Percentiles rank a stretch among this genome's conserved stretches.
These are phyloP conservation scores for Phytopythium boreale DNA, from an alignment of 352 stramenopile genomes.

Conservation along the genomic window DNA sequence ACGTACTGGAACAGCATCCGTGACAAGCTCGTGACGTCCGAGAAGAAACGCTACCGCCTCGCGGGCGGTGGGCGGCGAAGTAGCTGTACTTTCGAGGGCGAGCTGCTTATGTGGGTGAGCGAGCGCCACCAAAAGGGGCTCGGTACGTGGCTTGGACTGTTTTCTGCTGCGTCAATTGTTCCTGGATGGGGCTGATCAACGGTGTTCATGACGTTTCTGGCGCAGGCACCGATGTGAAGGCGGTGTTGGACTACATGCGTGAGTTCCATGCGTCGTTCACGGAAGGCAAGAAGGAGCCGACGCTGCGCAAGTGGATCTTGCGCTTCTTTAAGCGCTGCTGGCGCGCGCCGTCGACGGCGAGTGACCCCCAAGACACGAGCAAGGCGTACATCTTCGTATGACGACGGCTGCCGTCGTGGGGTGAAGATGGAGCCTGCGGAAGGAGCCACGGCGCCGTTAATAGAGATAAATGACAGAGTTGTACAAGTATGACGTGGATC, in stretches of 20 bases:
- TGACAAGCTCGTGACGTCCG: conserved; percentile 62
- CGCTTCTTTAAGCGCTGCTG: conserved; percentile 82
- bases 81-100: conserved; percentile 72
- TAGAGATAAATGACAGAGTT: background rate
- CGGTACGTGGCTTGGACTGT: conserved; percentile 5
- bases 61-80: conserved; percentile 59
- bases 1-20: conserved; percentile 79
- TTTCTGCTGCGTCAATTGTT: conserved; percentile 10
- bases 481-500: background rate
- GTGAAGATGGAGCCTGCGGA: background rate
- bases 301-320: conserved; percentile 76
- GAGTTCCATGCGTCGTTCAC: conserved; percentile 65
- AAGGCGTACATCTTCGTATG: conserved; percentile 63
- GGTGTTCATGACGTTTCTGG: background rate
- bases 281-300: conserved; percentile 78
- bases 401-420: background rate
- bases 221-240: conserved; percentile 60
- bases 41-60: conserved; percentile 75
- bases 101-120: conserved; percentile 70
- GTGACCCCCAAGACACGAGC: conserved; percentile 36
- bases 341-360: conserved; percentile 30
- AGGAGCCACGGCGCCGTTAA: background rate
- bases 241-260: conserved; percentile 66
- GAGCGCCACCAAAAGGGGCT: conserved; percentile 61
- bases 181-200: background rate